These are phyloP conservation scores for Exsudoporus frostii DNA, from an alignment of 768 basidiomycete genomes.

Conservation along the genomic window DNA sequence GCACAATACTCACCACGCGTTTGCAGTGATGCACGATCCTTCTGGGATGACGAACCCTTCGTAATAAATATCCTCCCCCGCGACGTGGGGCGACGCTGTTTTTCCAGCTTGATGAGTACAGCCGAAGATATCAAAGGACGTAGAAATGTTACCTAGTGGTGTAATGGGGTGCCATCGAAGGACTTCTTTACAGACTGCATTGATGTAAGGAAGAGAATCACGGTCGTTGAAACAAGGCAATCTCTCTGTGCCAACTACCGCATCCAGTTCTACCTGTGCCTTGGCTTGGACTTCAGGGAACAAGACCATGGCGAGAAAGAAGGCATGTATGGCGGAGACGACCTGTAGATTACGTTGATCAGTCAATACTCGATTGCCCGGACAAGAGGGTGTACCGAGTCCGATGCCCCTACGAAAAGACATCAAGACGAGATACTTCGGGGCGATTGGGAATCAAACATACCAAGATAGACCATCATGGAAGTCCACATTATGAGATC, in stretches of 20 bases:
- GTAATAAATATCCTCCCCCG: conserved; percentile 18
- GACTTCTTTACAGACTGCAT: conserved; percentile 26
- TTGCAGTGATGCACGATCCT: conserved; percentile 21
- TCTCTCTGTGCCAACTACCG: conserved; percentile 18
- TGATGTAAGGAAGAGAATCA: conserved; percentile 28
- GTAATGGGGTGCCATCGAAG: conserved; percentile 21
- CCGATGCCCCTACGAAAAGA: conserved; percentile 36
- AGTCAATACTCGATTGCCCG: conserved; percentile 32
- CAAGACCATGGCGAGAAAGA: conserved; percentile 26
- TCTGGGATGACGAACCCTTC: conserved; percentile 19
- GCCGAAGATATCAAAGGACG: conserved; percentile 14
- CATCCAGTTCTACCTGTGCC: conserved; percentile 25
- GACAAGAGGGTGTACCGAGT: conserved; percentile 38
- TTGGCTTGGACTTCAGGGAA: conserved; percentile 24
- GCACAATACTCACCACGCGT: conserved; percentile 20
- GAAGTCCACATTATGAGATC: conserved; percentile 21
- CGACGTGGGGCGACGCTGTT: conserved; percentile 13
- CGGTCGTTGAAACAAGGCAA: conserved; percentile 21
- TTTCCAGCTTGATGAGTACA: not conserved
- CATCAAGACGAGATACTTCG: not conserved
- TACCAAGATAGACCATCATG: conserved; percentile 7
- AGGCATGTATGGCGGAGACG: no score
- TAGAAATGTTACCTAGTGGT: conserved; percentile 20
- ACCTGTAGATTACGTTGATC: not conserved
- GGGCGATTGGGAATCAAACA: not conserved